A percentile compares a stretch with the other conserved stretches of the same genome.
Evolutionary conservation across 2,329 filamentous ascomycete species (phyloP).

Genomic region (Ophiostoma quercus): DNA sequence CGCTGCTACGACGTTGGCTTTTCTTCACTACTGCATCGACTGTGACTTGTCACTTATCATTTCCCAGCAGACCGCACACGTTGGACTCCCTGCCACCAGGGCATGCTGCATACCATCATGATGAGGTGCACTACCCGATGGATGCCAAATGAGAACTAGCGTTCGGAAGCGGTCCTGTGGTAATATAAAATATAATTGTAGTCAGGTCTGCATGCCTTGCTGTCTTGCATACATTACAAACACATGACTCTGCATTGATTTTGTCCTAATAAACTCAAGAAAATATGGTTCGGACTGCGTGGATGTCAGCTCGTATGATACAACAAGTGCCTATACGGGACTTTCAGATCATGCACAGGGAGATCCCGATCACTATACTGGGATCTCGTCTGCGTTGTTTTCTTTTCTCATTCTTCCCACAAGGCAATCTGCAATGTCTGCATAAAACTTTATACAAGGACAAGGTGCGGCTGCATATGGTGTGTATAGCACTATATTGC

Average conservation of each 20-base stretch:
- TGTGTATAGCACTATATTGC: neutral
- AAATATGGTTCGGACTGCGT: neutral
- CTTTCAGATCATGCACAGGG: neutral
- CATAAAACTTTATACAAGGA: too few species aligned
- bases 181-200: neutral
- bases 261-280: neutral
- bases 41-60: neutral
- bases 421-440: too few species aligned
- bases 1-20: neutral
- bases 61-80: conserved; percentile 3
- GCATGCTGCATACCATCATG: neutral
- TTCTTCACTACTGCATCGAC: neutral
- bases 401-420: neutral
- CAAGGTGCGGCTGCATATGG: too few species aligned
- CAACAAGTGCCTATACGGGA: neutral
- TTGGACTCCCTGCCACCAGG: neutral
- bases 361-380: neutral
- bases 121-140: neutral
- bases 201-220: neutral
- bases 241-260: neutral
- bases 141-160: neutral
- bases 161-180: neutral
- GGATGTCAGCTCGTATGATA: neutral
- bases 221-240: neutral
- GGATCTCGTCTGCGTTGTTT: neutral